phyloP scores from a whole-genome alignment of 1,284 basidiomycete species.

The Inonotus obliquus region DNA sequence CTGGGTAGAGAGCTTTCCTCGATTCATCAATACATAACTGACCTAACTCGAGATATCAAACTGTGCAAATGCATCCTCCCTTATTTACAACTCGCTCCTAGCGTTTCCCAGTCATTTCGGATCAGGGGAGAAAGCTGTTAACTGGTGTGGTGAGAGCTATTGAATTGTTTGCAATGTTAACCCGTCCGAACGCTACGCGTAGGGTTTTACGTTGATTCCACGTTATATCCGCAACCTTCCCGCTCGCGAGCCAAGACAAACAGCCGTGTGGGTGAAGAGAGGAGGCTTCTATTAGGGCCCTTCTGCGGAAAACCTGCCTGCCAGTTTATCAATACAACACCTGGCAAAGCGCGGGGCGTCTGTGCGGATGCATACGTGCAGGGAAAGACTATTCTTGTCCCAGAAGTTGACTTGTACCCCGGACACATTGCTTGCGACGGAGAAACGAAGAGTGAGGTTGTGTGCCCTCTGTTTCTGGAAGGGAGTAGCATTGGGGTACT shows the following conservation, averaged over 20 bases:
- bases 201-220: slow-evolving; percentile 81
- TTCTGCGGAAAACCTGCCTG: slow-evolving; percentile 89
- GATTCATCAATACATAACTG: background rate
- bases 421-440: slow-evolving; percentile 90
- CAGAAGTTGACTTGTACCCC: slow-evolving; percentile 73
- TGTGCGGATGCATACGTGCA: slow-evolving; percentile 74
- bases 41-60: slow-evolving; percentile 63
- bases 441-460: slow-evolving; percentile 82
- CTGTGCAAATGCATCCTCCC: slow-evolving; percentile 74
- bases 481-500: slow-evolving; percentile 65
- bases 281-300: slow-evolving; percentile 64
- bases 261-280: slow-evolving; percentile 15
- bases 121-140: slow-evolving; percentile 58
- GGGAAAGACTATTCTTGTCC: slow-evolving; percentile 55
- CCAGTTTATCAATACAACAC: slow-evolving; percentile 64
- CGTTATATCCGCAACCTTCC: slow-evolving; percentile 52
- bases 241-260: slow-evolving; percentile 18
- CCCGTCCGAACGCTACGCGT: slow-evolving; percentile 6
- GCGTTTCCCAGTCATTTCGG: slow-evolving; percentile 69
- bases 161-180: background rate
- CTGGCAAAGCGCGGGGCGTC: slow-evolving; percentile 63
- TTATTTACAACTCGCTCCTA: slow-evolving; percentile 73
- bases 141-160: slow-evolving; percentile 75
- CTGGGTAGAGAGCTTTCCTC: slow-evolving; percentile 54
- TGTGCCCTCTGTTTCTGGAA: slow-evolving; percentile 62